Evolutionary conservation across 2,329 filamentous ascomycete genomes (phyloP).

Genomic region (Diplodia intermedia): DNA sequence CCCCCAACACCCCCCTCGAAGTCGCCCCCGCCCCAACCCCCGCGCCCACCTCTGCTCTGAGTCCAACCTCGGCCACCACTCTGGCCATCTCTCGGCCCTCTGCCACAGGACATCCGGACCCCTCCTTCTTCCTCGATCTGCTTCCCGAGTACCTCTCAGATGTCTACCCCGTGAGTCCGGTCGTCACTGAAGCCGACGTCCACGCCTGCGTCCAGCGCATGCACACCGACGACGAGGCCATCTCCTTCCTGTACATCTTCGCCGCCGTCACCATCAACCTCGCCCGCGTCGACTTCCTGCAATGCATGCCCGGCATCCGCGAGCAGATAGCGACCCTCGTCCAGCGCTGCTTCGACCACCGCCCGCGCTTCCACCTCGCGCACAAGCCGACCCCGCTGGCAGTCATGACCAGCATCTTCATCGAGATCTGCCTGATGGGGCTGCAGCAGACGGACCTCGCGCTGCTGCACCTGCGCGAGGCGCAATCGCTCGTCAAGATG

Average conservation of each 20-base stretch:
- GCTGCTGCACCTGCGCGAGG: conserved; percentile 81
- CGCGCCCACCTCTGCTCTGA: not conserved
- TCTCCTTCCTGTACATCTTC: conserved; percentile 47
- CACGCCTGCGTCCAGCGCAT: conserved; percentile 37
- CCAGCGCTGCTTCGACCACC: conserved; percentile 34
- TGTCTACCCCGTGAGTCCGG: conserved; percentile 57
- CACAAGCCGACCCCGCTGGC: conserved; percentile 38
- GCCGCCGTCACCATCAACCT: conserved; percentile 43
- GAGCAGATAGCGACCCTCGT: conserved; percentile 17
- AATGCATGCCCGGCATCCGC: conserved; percentile 35
- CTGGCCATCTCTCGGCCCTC: conserved; percentile 60
- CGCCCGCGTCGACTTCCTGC: conserved; percentile 33
- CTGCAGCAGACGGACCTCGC: conserved; percentile 76
- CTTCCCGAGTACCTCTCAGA: conserved; percentile 54
- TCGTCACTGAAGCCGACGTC: conserved; percentile 54
- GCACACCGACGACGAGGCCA: conserved; percentile 48
- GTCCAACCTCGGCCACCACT: not conserved
- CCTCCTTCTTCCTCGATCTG: conserved; percentile 51
- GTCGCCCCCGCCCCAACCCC: conserved; percentile 4
- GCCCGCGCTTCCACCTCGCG: conserved; percentile 37
- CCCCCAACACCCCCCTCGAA: not conserved
- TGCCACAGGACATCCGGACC: conserved; percentile 50
- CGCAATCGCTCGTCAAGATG: conserved; percentile 65
- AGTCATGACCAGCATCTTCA: conserved; percentile 77
- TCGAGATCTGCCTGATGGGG: conserved; percentile 75